Evolutionary conservation across 495 filamentous ascomycete genomes (phyloP).

Genomic region (Penicillium fimorum): DNA sequence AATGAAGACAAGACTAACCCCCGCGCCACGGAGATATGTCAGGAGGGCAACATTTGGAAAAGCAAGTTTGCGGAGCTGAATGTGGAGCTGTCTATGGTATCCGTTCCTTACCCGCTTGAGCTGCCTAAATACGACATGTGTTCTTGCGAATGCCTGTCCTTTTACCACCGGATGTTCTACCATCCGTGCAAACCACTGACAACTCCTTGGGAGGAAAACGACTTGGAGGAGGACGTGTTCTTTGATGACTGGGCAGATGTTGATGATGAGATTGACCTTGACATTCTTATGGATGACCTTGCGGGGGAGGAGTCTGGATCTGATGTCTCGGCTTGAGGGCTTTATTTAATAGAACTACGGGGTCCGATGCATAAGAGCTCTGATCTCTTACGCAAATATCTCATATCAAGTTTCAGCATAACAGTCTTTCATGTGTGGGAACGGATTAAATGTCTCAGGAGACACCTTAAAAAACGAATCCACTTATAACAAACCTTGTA

Average conservation of each 20-base stretch:
- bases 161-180: slow-evolving; percentile 5
- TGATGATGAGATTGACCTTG: not conserved
- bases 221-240: not conserved
- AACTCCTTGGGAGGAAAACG: not conserved
- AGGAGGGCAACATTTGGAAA: slow-evolving; percentile 7
- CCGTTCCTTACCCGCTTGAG: not conserved
- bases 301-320: not conserved
- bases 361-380: not conserved
- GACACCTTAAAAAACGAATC: too few species aligned
- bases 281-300: not conserved
- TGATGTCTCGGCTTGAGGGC: not conserved
- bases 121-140: slow-evolving; percentile 1
- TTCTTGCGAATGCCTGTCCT: slow-evolving; percentile 1
- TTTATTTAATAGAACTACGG: not conserved
- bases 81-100: not conserved
- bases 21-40: not conserved
- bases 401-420: not conserved
- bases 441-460: too few species aligned
- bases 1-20: not conserved
- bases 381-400: not conserved
- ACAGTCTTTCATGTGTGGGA: not conserved
- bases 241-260: slow-evolving; percentile 6
- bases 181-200: not conserved
- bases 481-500: too few species aligned
- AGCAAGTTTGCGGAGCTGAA: not conserved